A percentile compares a stretch with the other conserved stretches of the same genome.
Conservation (phyloP, 2,329 filamentous ascomycete species). For the Cladophialophora bantiana region DNA sequence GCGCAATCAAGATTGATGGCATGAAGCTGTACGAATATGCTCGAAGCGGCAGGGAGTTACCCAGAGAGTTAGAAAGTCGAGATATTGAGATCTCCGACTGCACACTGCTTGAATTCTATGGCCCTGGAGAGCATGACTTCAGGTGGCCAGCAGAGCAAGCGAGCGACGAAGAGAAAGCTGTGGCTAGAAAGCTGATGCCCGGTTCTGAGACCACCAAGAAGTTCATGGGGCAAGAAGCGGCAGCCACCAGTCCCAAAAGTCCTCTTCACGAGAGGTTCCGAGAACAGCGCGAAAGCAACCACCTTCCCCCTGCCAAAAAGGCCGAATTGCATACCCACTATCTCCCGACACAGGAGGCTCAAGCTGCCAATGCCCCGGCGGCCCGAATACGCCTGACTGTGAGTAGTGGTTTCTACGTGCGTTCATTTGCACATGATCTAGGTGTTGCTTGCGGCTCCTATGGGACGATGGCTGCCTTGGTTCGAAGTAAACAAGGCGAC, state of each 20-base stretch:
- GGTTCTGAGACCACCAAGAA: conserved; percentile 41
- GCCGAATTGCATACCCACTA: conserved; percentile 41
- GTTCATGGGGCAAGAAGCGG: conserved; percentile 10
- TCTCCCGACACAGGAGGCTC: conserved; percentile 30
- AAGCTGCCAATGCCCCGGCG: conserved; percentile 64
- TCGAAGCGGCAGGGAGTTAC: conserved; percentile 83
- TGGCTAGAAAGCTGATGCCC: conserved; percentile 72
- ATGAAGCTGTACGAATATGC: conserved; percentile 97
- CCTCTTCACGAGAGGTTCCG: conserved; percentile 33
- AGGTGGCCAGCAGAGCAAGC: conserved; percentile 82
- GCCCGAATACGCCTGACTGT: conserved; percentile 88
- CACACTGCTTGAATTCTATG: conserved; percentile 82
- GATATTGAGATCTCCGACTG: conserved; percentile 79
- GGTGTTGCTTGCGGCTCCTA: conserved; percentile 81
- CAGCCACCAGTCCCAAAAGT: background rate
- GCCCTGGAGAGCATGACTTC: conserved; percentile 79
- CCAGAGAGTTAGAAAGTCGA: conserved; percentile 80
- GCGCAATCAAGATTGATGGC: conserved; percentile 88
- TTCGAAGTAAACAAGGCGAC: conserved; percentile 79
- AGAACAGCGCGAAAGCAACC: conserved; percentile 28
- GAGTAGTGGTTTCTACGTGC: conserved; percentile 94
- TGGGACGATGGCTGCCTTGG: conserved; percentile 83
- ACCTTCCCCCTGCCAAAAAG: conserved; percentile 35
- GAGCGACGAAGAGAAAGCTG: conserved; percentile 73
- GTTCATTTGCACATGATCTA: conserved; percentile 90